Conservation (phyloP, 148 eudicot genomes). For the Talinum fruticosum region DNA sequence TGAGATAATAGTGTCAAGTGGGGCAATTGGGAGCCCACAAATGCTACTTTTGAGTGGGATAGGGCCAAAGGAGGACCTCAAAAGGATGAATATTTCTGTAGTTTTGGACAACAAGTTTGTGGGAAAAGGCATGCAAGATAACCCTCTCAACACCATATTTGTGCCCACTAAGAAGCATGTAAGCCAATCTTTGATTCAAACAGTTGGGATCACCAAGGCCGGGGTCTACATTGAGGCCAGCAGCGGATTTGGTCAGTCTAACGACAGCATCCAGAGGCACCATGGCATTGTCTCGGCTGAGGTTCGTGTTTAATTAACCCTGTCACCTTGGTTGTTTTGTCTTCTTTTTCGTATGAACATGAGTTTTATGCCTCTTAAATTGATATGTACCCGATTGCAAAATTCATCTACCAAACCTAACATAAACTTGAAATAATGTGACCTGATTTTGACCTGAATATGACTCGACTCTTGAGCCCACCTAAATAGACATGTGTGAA, state of each 20-base stretch:
- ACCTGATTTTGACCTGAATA: too few relatives aligned
- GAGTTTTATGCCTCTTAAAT: not conserved
- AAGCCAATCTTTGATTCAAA: conserved; percentile 69
- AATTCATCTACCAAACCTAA: too few relatives aligned
- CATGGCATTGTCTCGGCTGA: conserved; percentile 89
- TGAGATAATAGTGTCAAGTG: conserved; percentile 67
- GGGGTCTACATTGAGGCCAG: conserved; percentile 95
- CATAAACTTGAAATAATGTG: not conserved
- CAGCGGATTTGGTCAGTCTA: conserved; percentile 77
- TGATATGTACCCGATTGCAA: not conserved
- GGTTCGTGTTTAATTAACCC: conserved; percentile 35
- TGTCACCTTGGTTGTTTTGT: not conserved
- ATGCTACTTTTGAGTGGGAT: conserved; percentile 82
- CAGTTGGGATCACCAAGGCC: conserved; percentile 79
- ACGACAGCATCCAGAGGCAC: conserved; percentile 60
- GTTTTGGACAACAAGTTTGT: conserved; percentile 65
- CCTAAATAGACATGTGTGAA: too few relatives aligned
- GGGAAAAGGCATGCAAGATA: conserved; percentile 79
- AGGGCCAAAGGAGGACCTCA: conserved; percentile 70
- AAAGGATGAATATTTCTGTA: conserved; percentile 57
- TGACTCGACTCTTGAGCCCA: too few relatives aligned
- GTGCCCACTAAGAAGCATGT: conserved; percentile 59
- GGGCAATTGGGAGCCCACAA: conserved; percentile 95
- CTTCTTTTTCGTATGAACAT: not conserved
- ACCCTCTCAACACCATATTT: conserved; percentile 73